Base-by-base conservation (phyloP, 495 filamentous ascomycete species). In the Hyaloscypha hepaticicola region DNA sequence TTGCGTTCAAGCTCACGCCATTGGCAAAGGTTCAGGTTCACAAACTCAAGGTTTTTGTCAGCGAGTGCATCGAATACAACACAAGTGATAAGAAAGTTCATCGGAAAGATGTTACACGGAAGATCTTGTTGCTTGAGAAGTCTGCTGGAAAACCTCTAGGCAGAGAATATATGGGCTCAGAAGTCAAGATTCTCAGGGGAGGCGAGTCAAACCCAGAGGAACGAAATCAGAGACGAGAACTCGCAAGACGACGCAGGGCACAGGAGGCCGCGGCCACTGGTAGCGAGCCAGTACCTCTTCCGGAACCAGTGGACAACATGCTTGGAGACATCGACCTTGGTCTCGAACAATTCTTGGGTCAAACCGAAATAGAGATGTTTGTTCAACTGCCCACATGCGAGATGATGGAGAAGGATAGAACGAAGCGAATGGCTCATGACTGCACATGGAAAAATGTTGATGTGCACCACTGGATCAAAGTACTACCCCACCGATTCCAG, bases 401-500 rank as follows among this genome's bases (percentile, higher is more conserved):
- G 65, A 85, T 85, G 69, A 96, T 96, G 90, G 87, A 89, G 29
- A 88, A 88, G 57, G 91, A 96, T 66, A 88, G 88, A 72, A 72
- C 72, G 29, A 80, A 90, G 45, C 85, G 87, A 61, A 76, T 99
- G 55, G 91, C 96, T 74, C 96, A 95, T 65, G 93, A 98, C 69
- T 97, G 93, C 55, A 97, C 95, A 19, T 98, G 93, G 81, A 89
- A 90, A 75, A 95, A 96, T 62, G 96, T 96, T 49, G 92, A 96
- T 71, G 93, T 99, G 55, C 92, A 93, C 70, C 95, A 99, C 73
- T 98, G 96, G 95, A 97, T 99, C 72, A 99, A 99, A 87, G 95
- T 96, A 85, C 82, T 68, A 12, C 24, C 2, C 26, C 61, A 11
- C n/a, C n/a, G n/a, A n/a, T n/a, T n/a, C 5, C 6, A 27, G 33